Evolutionary conservation across 148 eudicot genomes (phyloP).

Genomic region (Selenicereus undatus): DNA sequence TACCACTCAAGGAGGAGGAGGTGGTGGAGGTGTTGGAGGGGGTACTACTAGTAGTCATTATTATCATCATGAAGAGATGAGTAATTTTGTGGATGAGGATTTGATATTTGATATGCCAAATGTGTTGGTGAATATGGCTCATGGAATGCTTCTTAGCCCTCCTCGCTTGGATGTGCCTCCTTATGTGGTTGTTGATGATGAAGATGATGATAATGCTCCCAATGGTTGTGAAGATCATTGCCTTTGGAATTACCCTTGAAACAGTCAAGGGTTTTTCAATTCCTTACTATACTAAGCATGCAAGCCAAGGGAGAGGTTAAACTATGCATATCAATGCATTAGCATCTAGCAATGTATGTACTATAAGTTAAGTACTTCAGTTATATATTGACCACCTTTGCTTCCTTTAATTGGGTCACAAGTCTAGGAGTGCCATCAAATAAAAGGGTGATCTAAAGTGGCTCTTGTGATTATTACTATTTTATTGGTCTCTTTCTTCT

Average conservation of each 20-base stretch:
- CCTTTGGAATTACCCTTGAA: constrained; percentile 51
- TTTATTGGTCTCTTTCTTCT: not conserved
- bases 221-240: constrained; percentile 20
- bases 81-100: constrained; percentile 53
- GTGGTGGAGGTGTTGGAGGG: constrained; percentile 25
- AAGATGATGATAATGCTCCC: constrained; percentile 3
- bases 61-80: constrained; percentile 1
- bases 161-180: constrained; percentile 35
- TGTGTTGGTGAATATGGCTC: constrained; percentile 63
- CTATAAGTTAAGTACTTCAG: not conserved
- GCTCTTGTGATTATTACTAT: not conserved
- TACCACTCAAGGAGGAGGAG: not conserved
- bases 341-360: not conserved
- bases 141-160: constrained; percentile 81
- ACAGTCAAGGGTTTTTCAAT: not conserved
- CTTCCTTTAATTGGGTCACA: not conserved
- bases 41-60: not conserved
- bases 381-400: not conserved
- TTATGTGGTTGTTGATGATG: constrained; percentile 16
- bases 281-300: not conserved
- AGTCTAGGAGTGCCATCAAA: not conserved
- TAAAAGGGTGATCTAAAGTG: not conserved
- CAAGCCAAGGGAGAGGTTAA: not conserved
- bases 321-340: not conserved
- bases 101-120: constrained; percentile 77